Percentiles rank a stretch among this genome's conserved stretches.
Conservation (phyloP, 2,329 filamentous ascomycete species). For the Pyricularia grisea region DNA sequence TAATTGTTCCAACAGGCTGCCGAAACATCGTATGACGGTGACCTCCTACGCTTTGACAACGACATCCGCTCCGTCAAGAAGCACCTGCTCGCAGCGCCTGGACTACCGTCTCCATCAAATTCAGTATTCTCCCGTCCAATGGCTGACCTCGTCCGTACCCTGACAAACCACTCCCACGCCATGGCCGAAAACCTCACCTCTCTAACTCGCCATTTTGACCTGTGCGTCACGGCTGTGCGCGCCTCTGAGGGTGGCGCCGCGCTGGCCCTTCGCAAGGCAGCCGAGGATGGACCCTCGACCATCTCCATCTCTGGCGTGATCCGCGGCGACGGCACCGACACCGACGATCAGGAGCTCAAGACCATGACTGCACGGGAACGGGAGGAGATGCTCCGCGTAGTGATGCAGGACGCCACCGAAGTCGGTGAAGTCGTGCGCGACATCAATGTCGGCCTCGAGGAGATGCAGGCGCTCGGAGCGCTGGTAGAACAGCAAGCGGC, state of each 20-base stretch:
- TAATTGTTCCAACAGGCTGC: conserved; percentile 33
- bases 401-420: conserved; percentile 60
- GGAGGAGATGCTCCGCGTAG: conserved; percentile 71
- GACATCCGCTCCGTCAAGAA: conserved; percentile 60
- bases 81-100: conserved; percentile 32
- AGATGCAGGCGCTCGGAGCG: conserved; percentile 65
- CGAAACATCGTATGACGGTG: conserved; percentile 66
- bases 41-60: conserved; percentile 65
- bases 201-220: conserved; percentile 80
- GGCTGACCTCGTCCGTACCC: conserved; percentile 44
- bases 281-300: conserved; percentile 38
- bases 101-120: conserved; percentile 21
- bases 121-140: conserved; percentile 32
- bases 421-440: conserved; percentile 59
- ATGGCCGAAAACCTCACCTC: conserved; percentile 77
- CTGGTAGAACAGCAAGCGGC: conserved; percentile 55
- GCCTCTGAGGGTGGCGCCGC: conserved; percentile 77
- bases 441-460: conserved; percentile 64
- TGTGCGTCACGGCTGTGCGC: conserved; percentile 83
- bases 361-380: conserved; percentile 69
- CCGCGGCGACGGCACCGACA: conserved; percentile 41
- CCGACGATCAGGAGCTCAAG: conserved; percentile 35
- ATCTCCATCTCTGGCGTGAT: conserved; percentile 61
- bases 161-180: conserved; percentile 67
- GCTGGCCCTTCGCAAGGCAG: conserved; percentile 57